Evolutionary conservation across 352 stramenopile genomes (phyloP), one percentile per base, ranked within the genome.

Genomic region (Phytopythium oedochilum): DNA sequence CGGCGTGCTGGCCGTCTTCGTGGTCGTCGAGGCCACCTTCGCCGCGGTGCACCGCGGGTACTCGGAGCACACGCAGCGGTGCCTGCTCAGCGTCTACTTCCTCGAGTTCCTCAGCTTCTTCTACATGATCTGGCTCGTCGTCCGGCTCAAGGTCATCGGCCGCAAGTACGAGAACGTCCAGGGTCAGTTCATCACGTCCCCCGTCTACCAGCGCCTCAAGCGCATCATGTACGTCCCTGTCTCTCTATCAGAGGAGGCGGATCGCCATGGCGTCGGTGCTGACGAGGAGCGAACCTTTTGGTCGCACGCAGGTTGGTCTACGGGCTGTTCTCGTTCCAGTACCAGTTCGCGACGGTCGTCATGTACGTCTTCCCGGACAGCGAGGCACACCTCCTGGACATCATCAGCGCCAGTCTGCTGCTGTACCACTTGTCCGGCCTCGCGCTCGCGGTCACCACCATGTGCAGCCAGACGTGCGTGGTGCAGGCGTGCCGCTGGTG

Each of bases 231-330:
- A 71, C 50, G 53, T 50, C 6, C 12, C 3, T 32, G 15, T 53
- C n/a, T n/a, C n/a, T n/a, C n/a, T n/a, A n/a, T n/a, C n/a, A n/a
- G n/a, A n/a, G n/a, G n/a, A n/a, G n/a, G n/a, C n/a, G n/a, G n/a
- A n/a, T n/a, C n/a, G n/a, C n/a, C n/a, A n/a, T n/a, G n/a, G n/a
- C n/a, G n/a, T n/a, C n/a, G n/a, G n/a, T n/a, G n/a, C n/a, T n/a
- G n/a, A n/a, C n/a, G n/a, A n/a, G n/a, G n/a, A n/a, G n/a, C n/a
- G n/a, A n/a, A n/a, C n/a, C n/a, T n/a, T n/a, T n/a, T n/a, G n/a
- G n/a, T n/a, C n/a, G n/a, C n/a, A n/a, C n/a, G n/a, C n/a, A 77
- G 68, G 63, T 61, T 88, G 17, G 73, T 89, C 25, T 89, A 86
- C 46, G 70, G 66, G 3, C 3, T 83, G 9, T 89, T 86, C 36